These are phyloP conservation scores for Penicillium egyptiacum DNA, from an alignment of 495 filamentous ascomycete species.

Conservation along the genomic window DNA sequence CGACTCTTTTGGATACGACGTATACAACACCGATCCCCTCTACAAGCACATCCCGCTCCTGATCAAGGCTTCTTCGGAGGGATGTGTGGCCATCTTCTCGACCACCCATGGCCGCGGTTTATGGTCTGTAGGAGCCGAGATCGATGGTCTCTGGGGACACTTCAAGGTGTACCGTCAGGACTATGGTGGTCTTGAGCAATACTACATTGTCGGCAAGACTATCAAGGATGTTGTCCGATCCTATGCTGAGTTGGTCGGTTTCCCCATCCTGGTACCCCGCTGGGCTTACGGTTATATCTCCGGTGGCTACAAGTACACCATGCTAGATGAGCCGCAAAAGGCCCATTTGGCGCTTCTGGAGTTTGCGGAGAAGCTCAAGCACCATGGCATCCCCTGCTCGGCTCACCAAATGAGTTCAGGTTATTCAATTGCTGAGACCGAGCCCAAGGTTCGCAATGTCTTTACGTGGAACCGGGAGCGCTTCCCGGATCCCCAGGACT, in stretches of 20 bases:
- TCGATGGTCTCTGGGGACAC: slow-evolving; percentile 68
- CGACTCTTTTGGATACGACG: slow-evolving; percentile 70
- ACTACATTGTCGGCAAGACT: slow-evolving; percentile 63
- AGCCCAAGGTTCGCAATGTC: slow-evolving; percentile 66
- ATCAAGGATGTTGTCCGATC: slow-evolving; percentile 61
- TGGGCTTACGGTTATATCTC: slow-evolving; percentile 70
- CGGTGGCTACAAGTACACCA: slow-evolving; percentile 68
- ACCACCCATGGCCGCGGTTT: slow-evolving; percentile 60
- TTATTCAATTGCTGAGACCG: slow-evolving; percentile 64
- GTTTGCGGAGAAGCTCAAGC: slow-evolving; percentile 58
- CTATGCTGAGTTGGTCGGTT: slow-evolving; percentile 65
- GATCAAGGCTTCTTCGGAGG: slow-evolving; percentile 59
- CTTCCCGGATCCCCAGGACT: slow-evolving; percentile 64
- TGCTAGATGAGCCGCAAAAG: slow-evolving; percentile 57
- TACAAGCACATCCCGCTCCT: slow-evolving; percentile 73
- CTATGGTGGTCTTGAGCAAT: slow-evolving; percentile 68
- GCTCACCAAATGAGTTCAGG: slow-evolving; percentile 71
- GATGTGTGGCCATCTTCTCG: slow-evolving; percentile 65
- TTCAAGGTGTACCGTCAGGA: slow-evolving; percentile 72
- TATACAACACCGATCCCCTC: slow-evolving; percentile 66
- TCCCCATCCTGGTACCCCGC: slow-evolving; percentile 62
- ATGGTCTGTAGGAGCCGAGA: slow-evolving; percentile 68
- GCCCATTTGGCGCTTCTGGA: slow-evolving; percentile 57
- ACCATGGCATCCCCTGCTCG: slow-evolving; percentile 67
- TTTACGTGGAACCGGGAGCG: slow-evolving; percentile 69